Percentiles rank a stretch among this genome's conserved stretches.
Evolutionary conservation across 352 stramenopile genomes (phyloP).

Genomic region (Phytopythium cucurbitacearum): DNA sequence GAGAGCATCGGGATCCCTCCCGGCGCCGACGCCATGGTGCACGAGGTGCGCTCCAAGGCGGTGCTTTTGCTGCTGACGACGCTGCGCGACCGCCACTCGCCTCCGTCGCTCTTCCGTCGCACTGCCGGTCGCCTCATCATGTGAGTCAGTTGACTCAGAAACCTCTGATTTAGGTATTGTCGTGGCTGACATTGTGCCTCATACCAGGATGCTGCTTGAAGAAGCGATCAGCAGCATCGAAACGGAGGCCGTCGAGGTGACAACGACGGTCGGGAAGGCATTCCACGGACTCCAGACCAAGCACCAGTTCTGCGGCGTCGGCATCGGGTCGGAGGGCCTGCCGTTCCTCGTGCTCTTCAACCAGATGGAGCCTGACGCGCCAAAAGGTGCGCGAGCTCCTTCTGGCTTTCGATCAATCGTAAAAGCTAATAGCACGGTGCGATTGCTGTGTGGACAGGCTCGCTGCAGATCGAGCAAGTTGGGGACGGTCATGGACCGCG

Average conservation of each 20-base stretch:
- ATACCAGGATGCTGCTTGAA: constrained; percentile 46
- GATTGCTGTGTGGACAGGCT: constrained; percentile 11
- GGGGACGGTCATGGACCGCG: constrained; percentile 7
- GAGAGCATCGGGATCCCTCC: constrained; percentile 24
- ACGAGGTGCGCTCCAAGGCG: constrained; percentile 35
- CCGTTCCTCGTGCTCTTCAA: constrained; percentile 46
- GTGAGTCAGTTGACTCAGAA: constrained; percentile 8
- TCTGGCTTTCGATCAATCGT: neutral
- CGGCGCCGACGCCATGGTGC: constrained; percentile 28
- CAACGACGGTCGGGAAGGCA: constrained; percentile 22
- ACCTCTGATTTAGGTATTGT: no score
- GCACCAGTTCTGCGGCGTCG: constrained; percentile 29
- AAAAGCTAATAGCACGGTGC: no score
- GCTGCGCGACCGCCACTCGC: constrained; percentile 30
- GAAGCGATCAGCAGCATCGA: constrained; percentile 33
- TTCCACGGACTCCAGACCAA: constrained; percentile 22
- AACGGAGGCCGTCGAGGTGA: constrained; percentile 26
- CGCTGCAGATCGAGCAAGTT: constrained; percentile 16
- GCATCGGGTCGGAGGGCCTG: constrained; percentile 30
- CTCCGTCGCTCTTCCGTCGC: constrained; percentile 25
- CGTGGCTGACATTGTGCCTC: neutral
- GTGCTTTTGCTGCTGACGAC: constrained; percentile 45
- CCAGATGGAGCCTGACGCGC: constrained; percentile 40
- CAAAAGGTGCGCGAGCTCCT: constrained; percentile 2
- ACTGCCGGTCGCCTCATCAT: constrained; percentile 44